Conservation (phyloP, 1,284 basidiomycete species). For the Boletus mariae region DNA sequence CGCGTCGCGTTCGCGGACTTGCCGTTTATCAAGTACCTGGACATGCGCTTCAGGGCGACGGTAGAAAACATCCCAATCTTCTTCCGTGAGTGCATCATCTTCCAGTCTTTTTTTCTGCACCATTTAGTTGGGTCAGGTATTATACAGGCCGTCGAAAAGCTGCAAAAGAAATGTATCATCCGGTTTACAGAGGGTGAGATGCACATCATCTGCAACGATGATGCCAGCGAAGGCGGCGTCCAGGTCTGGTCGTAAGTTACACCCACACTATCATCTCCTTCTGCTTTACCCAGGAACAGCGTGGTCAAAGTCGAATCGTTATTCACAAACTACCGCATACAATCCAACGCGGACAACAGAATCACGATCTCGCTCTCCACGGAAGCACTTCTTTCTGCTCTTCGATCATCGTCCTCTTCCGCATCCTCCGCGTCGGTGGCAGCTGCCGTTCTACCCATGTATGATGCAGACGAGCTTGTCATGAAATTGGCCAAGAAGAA, state of each 20-base stretch:
- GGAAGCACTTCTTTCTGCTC: constrained; percentile 73
- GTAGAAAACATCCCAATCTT: constrained; percentile 59
- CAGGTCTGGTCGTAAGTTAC: constrained; percentile 86
- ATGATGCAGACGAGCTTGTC: constrained; percentile 63
- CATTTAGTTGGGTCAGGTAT: constrained; percentile 46
- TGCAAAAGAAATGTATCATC: constrained; percentile 81
- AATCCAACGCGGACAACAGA: constrained; percentile 82
- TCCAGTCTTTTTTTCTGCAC: background rate
- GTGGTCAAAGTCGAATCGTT: constrained; percentile 67
- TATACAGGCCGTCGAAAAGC: constrained; percentile 73
- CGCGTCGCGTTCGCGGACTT: constrained; percentile 8
- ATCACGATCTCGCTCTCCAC: constrained; percentile 72
- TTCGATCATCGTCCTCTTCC: constrained; percentile 58
- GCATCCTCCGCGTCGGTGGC: constrained; percentile 35
- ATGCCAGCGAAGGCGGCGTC: constrained; percentile 78
- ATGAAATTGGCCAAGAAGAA: constrained; percentile 85
- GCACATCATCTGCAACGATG: constrained; percentile 80
- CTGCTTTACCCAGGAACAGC: constrained; percentile 31
- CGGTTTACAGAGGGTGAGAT: constrained; percentile 74
- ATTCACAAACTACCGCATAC: constrained; percentile 81
- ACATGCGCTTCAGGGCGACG: constrained; percentile 67
- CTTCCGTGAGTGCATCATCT: constrained; percentile 43
- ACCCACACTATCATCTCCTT: background rate
- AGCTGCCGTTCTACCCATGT: constrained; percentile 30
- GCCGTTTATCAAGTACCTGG: background rate